These are phyloP conservation scores for Argentina anserina DNA, from an alignment of 306 rosid species.

Conservation along the genomic window DNA sequence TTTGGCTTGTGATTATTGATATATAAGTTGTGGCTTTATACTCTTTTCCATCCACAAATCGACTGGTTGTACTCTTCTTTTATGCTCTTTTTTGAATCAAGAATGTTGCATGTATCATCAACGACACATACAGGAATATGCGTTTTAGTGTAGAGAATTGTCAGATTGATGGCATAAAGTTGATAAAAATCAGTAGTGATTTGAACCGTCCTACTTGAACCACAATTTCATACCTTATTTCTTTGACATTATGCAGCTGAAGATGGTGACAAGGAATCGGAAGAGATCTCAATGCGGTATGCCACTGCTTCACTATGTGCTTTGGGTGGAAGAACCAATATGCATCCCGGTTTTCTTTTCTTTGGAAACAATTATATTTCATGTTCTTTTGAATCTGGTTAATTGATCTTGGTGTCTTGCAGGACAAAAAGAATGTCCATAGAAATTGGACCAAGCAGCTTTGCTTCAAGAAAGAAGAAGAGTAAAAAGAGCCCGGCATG, in stretches of 20 bases:
- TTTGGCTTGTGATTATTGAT: not conserved
- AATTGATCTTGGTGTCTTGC: conserved; percentile 17
- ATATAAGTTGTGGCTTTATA: not conserved
- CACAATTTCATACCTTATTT: conserved; percentile 7
- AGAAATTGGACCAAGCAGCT: conserved; percentile 87
- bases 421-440: conserved; percentile 84
- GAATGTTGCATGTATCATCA: not conserved
- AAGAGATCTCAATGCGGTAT: conserved; percentile 60
- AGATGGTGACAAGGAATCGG: conserved; percentile 51
- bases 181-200: not conserved
- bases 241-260: conserved; percentile 37
- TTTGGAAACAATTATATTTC: not conserved
- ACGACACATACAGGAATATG: not conserved
- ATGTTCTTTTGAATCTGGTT: not conserved
- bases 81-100: not conserved
- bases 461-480: conserved; percentile 92
- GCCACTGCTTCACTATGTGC: conserved; percentile 19
- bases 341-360: not conserved
- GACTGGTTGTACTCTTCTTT: not conserved
- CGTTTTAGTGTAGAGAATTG: not conserved
- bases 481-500: conserved; percentile 45
- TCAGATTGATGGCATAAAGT: not conserved
- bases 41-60: not conserved
- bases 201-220: not conserved
- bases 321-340: not conserved